phyloP scores from a whole-genome alignment of 2,329 filamentous ascomycete species.

The Pseudocercospora eumusae region DNA sequence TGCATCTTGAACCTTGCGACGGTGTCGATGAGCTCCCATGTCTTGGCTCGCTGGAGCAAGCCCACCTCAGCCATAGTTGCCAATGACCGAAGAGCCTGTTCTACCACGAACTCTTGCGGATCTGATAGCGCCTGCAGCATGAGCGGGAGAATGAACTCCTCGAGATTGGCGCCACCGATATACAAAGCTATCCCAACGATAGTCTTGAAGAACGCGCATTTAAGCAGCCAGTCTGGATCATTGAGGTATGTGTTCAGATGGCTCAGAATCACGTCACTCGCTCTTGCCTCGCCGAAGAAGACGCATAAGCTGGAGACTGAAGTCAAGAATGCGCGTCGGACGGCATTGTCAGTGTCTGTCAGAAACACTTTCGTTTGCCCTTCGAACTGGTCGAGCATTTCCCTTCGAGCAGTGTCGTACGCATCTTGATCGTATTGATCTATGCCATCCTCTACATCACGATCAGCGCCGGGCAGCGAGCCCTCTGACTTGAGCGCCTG shows the following conservation, averaged over 20 bases:
- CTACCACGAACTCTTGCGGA: conserved; percentile 89
- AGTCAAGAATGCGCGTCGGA: conserved; percentile 84
- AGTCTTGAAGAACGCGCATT: conserved; percentile 94
- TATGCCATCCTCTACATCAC: conserved; percentile 69
- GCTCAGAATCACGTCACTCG: conserved; percentile 93
- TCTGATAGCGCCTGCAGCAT: conserved; percentile 96
- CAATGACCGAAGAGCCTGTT: conserved; percentile 83
- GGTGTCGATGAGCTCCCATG: conserved; percentile 84
- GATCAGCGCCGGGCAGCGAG: conserved; percentile 73
- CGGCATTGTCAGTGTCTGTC: conserved; percentile 80
- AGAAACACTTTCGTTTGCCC: conserved; percentile 84
- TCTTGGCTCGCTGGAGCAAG: conserved; percentile 77
- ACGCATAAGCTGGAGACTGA: conserved; percentile 91
- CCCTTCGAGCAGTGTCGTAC: conserved; percentile 82
- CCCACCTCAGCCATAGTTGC: conserved; percentile 86
- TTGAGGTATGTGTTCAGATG: conserved; percentile 98
- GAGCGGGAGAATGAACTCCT: conserved; percentile 91
- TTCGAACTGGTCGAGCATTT: conserved; percentile 83
- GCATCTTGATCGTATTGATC: conserved; percentile 67
- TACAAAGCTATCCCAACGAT: conserved; percentile 92
- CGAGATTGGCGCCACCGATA: conserved; percentile 81
- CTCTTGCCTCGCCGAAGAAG: conserved; percentile 88
- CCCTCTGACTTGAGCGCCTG: conserved; percentile 83
- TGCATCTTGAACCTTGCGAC: conserved; percentile 86
- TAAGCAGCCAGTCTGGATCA: conserved; percentile 92